phyloP scores from a whole-genome alignment of 371 early-diverging fungal species.

The Lichtheimia hyalospora region DNA sequence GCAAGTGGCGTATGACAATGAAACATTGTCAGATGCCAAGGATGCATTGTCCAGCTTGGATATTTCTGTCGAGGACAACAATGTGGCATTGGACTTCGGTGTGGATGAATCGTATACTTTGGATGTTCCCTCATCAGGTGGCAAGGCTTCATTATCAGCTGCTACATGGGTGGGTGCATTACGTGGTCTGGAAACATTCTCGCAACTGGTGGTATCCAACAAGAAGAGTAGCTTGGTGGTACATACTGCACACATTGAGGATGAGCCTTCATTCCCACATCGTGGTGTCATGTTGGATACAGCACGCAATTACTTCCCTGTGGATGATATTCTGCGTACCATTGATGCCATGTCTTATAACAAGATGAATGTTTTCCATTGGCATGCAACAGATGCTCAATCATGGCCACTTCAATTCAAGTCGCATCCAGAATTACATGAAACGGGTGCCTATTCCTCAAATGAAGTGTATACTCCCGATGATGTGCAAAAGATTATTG shows the following conservation, averaged over 20 bases:
- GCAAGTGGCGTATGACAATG: conserved; percentile 19
- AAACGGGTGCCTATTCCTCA: conserved; percentile 67
- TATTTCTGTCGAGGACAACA: conserved; percentile 32
- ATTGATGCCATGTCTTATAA: conserved; percentile 77
- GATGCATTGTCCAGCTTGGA: conserved; percentile 18
- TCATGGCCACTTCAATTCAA: conserved; percentile 73
- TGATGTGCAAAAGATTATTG: conserved; percentile 60
- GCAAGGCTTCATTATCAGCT: conserved; percentile 55
- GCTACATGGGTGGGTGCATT: conserved; percentile 78
- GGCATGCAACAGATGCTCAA: conserved; percentile 82
- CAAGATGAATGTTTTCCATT: conserved; percentile 83
- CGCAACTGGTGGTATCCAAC: conserved; percentile 57
- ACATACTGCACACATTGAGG: conserved; percentile 66
- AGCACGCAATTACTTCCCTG: conserved; percentile 73
- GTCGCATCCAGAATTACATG: conserved; percentile 61
- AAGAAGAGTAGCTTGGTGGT: conserved; percentile 31
- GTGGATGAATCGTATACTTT: conserved; percentile 73
- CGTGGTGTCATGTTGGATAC: conserved; percentile 81
- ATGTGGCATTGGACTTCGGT: conserved; percentile 35
- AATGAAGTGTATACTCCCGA: conserved; percentile 57
- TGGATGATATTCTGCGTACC: conserved; percentile 58
- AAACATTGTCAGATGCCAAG: background rate
- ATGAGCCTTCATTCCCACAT: conserved; percentile 66
- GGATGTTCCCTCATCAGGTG: conserved; percentile 48
- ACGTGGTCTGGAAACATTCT: conserved; percentile 76